Percentiles rank a stretch among this genome's conserved stretches.
Evolutionary conservation across 139 green algal genomes (phyloP).

Genomic region (Chlamydomonas sp.): DNA sequence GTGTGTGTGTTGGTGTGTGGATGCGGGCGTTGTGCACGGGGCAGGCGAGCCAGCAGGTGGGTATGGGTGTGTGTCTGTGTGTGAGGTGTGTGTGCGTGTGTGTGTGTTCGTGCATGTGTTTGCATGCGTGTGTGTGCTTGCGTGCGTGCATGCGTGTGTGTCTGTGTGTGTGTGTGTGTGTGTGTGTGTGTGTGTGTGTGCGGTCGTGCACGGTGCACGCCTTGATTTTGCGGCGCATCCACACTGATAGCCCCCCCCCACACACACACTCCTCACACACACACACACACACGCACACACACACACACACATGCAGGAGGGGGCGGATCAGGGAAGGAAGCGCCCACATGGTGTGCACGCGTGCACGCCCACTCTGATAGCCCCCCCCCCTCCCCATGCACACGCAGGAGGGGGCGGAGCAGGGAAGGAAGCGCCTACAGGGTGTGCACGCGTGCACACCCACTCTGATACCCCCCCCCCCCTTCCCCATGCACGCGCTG

Average conservation of each 20-base stretch:
- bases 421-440: background rate
- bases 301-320: conserved; percentile 1
- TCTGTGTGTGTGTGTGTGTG: background rate
- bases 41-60: background rate
- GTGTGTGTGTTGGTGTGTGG: too few species aligned
- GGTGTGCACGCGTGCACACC: background rate
- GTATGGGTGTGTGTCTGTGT: too few species aligned
- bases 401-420: background rate
- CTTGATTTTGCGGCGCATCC: background rate
- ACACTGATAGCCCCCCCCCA: background rate
- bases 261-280: background rate
- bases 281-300: background rate
- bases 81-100: background rate
- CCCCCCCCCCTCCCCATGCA: too few species aligned
- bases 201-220: background rate
- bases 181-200: too few species aligned
- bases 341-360: background rate
- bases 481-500: too few species aligned
- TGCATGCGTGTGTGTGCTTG: background rate
- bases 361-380: too few species aligned
- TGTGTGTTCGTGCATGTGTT: background rate
- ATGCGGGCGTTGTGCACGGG: too few species aligned
- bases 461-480: too few species aligned
- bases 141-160: background rate
- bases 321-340: background rate